Evolutionary conservation across 2,329 filamentous ascomycete genomes (phyloP), one percentile per base, ranked within the genome.

Genomic region (Xylaria sp.): DNA sequence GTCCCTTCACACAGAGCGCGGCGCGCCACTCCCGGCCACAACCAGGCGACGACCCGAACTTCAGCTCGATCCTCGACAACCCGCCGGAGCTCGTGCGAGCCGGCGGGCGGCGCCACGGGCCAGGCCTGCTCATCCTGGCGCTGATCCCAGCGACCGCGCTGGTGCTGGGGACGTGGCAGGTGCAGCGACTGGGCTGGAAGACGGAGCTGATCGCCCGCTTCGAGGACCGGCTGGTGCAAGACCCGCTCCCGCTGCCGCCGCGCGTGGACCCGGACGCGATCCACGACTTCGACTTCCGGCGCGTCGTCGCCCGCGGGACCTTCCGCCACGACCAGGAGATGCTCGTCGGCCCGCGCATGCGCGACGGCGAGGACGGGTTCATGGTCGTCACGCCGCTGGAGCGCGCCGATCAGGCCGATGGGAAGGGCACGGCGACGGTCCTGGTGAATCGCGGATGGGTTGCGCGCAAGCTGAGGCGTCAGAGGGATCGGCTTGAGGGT

Each of bases 371-470:
- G 72, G 90, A 97, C 73, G 95, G 95, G 2, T 99, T 88, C 78
- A 86, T 96, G 71, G 94, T 99, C 37, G 81, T 99, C 23, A 99
- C 95, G 44, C 95, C 95, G 19, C 81, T 99, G 4, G 93, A 97
- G 78, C 82, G 93, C 52, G 82, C 79, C 8, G 15, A 27, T 0
- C 57, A 46, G 1, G 17, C 17, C 1, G 57, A 54, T 7, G 41
- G 47, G 0, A 53, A 25, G 29, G 60, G 60, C 1, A 59, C 21
- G 0, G 55, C 61, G 1, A 95, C 91, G 5, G 89, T 99, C 27
- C 79, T 99, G 52, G 89, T 98, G 10, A 95, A 93, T 76, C 80
- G 95, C 44, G 95, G 95, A 0, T 99, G 95, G 95, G 95, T 99
- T 64, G 82, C 86, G 44, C 94, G 92, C 81, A 88, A 88, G 68